Conservation (phyloP, 2,329 filamentous ascomycete genomes). For the Purpureocillium lavendulum region DNA sequence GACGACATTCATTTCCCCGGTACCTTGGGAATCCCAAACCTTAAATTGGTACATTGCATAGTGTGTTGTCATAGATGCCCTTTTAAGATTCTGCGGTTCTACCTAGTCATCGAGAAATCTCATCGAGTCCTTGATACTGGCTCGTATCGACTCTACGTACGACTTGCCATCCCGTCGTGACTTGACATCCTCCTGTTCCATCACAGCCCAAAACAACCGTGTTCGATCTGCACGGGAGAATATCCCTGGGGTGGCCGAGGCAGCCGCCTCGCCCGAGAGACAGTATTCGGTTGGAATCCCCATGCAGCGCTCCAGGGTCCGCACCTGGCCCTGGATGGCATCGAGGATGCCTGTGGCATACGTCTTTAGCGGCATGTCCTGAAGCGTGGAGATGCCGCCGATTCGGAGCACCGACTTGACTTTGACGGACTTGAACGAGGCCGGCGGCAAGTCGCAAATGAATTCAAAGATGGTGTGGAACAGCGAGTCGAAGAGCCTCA, state of each 20-base stretch:
- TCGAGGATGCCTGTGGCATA: constrained; percentile 13
- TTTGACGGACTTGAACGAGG: constrained; percentile 9
- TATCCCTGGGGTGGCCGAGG: constrained; percentile 2
- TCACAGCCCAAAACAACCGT: constrained; percentile 10
- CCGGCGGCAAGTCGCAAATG: constrained; percentile 8
- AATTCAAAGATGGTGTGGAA: constrained; percentile 9
- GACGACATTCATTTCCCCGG: no score
- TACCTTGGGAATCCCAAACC: no score
- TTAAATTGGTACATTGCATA: no score
- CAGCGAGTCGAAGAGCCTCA: constrained; percentile 11
- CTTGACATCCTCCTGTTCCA: constrained; percentile 14
- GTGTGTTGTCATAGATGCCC: no score
- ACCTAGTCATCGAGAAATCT: constrained; percentile 11
- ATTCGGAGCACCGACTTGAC: constrained; percentile 15
- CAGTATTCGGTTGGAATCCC: constrained; percentile 12
- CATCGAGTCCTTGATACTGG: constrained; percentile 11
- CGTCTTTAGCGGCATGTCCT: constrained; percentile 13
- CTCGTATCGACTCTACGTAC: constrained; percentile 13
- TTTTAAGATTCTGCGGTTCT: no score
- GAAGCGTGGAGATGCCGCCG: constrained; percentile 12
- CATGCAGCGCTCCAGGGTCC: constrained; percentile 11
- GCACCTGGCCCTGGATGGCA: constrained; percentile 11
- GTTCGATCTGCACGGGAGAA: constrained; percentile 7
- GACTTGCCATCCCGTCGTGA: constrained; percentile 10
- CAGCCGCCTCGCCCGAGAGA: constrained; percentile 8